Base-by-base conservation (phyloP, 108 stramenopile genomes). In the Fragilariopsis cylindrus region DNA sequence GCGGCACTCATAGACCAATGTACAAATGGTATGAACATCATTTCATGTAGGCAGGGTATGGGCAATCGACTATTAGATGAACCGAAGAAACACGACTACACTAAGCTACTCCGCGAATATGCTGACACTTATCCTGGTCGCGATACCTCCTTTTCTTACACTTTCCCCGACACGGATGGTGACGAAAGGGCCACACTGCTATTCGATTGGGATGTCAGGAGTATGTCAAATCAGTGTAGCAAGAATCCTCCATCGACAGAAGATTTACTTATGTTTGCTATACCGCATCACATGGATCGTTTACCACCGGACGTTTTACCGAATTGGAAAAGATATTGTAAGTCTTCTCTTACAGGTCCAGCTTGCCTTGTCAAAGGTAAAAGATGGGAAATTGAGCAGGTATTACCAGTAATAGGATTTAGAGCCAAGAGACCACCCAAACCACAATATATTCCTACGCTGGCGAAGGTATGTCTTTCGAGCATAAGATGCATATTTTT, bases 1-100 rank as follows among this genome's bases (percentile, higher is more conserved):
- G 78, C 87, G 41, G 97, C 97, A 13, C 79, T 97, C 21, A 60
- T 84, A 50, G 85, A 90, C 74, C 81, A 89, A 48, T 97, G 97
- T 70, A 93, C 94, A 15, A 83, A 83, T 3, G 95, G 93, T 2
- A 72, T 48, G 42, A 95, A 91, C 65, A 65, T 77, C 8, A 71
- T 60, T 41, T 72, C 80, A 57, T 96, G 95, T 69, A 56, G 79
- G 18, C 56, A 57, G 15, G 60, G 70, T 42, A 62, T 82, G 41
- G 69, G 89, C 13, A 81, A 87, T 81, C 83, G 88, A 48, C 69
- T 88, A 18, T 39, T 21, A 6, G 70, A 75, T n/a, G 67, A 69
- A 39, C 49, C 45, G 45, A 18, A 69, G 11, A 50, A 41, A 15
- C 45, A 60, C 9, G 74, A 72, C 39, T 91, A 85, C 49, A 74